Conservation (phyloP, 129 eudicot species). For the Mikania micrantha region DNA sequence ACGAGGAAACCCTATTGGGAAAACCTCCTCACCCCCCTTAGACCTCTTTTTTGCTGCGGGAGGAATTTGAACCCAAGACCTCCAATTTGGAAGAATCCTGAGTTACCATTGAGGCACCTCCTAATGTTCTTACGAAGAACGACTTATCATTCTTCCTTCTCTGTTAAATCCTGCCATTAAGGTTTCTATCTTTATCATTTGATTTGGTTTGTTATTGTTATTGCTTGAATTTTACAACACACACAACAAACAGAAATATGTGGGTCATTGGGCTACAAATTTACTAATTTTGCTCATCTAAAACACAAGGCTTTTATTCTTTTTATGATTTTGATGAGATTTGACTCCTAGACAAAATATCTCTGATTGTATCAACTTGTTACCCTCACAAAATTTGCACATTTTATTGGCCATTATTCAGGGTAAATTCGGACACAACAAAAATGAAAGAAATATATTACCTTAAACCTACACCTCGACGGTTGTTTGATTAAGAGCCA, state of each 20-base stretch:
- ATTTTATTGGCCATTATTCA: not conserved
- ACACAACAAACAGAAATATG: not conserved
- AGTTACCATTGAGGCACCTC: too few relatives aligned
- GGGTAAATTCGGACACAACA: not conserved
- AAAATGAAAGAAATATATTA: conserved; percentile 21
- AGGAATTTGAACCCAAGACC: too few relatives aligned
- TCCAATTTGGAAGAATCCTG: too few relatives aligned
- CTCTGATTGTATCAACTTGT: not conserved
- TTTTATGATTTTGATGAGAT: too few relatives aligned
- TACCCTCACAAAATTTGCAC: not conserved
- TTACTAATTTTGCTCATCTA: not conserved
- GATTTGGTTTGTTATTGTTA: not conserved
- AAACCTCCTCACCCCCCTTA: too few relatives aligned
- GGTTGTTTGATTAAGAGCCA: conserved; percentile 75
- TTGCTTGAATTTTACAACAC: not conserved
- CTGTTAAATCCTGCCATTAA: too few relatives aligned
- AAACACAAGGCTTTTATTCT: not conserved
- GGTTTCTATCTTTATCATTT: too few relatives aligned
- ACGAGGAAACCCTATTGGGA: too few relatives aligned
- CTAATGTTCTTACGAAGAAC: too few relatives aligned
- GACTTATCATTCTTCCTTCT: too few relatives aligned
- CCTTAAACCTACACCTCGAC: conserved; percentile 50
- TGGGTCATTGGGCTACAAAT: not conserved
- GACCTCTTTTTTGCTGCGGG: too few relatives aligned
- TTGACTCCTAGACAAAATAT: not conserved